Evolutionary conservation across 1,139 yeast species (phyloP).

Genomic region (Candida sp.): DNA sequence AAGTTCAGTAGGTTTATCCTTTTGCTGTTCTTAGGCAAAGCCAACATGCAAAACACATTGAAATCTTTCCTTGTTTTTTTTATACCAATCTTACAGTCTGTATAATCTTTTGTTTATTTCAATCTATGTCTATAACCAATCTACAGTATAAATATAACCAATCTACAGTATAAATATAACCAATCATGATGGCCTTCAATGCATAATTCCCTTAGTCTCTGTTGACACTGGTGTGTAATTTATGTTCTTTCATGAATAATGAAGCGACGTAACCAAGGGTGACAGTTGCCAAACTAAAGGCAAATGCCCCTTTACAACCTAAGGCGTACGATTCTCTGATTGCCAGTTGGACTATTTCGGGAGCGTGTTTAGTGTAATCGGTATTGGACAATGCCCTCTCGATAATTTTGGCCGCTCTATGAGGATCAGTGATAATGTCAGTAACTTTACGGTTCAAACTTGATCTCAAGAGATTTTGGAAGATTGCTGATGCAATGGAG

Average conservation of each 20-base stretch:
- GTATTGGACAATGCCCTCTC: slow-evolving; percentile 52
- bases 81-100: no score
- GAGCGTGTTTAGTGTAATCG: slow-evolving; percentile 51
- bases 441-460: slow-evolving; percentile 18
- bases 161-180: no score
- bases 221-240: slow-evolving; percentile 33
- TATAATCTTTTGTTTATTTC: no score
- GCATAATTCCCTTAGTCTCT: no score
- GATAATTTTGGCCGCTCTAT: slow-evolving; percentile 42
- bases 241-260: slow-evolving; percentile 42
- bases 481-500: slow-evolving; percentile 63
- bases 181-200: no score
- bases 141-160: no score
- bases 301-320: slow-evolving; percentile 53
- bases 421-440: slow-evolving; percentile 21
- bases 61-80: no score
- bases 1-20: no score
- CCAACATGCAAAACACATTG: no score
- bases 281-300: slow-evolving; percentile 38
- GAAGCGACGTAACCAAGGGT: slow-evolving; percentile 36
- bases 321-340: slow-evolving; percentile 45
- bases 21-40: no score
- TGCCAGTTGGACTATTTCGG: slow-evolving; percentile 42
- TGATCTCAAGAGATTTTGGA: slow-evolving; percentile 35
- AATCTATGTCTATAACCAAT: no score